These are phyloP conservation scores for Xenoacremonium recifei DNA, from an alignment of 2,329 filamentous ascomycete species.

Conservation along the genomic window DNA sequence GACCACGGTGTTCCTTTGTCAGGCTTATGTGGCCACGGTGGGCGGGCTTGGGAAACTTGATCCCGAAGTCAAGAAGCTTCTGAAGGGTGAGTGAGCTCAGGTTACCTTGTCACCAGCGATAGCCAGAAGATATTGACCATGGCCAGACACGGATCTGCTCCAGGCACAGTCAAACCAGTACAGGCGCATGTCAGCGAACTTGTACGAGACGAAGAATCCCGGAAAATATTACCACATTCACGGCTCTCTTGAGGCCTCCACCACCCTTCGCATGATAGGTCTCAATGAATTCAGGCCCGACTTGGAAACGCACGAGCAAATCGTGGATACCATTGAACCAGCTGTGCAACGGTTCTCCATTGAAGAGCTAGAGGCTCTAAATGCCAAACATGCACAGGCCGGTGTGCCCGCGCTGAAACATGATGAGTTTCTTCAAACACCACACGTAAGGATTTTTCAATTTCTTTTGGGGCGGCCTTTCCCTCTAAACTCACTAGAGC, in stretches of 20 bases:
- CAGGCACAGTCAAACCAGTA: constrained; percentile 70
- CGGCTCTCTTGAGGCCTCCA: constrained; percentile 69
- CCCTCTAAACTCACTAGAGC: no score
- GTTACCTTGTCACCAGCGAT: no score
- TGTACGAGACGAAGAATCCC: constrained; percentile 65
- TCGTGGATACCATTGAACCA: constrained; percentile 58
- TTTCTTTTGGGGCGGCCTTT: background rate
- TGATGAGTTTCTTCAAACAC: constrained; percentile 56
- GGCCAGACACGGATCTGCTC: constrained; percentile 71
- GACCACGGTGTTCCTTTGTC: constrained; percentile 42
- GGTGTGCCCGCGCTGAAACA: constrained; percentile 59
- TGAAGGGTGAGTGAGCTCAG: constrained; percentile 32
- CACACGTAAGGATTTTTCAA: constrained; percentile 33
- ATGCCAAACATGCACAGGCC: constrained; percentile 55
- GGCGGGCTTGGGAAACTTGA: constrained; percentile 39
- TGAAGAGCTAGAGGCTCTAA: constrained; percentile 57
- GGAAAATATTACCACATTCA: constrained; percentile 75
- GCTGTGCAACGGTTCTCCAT: constrained; percentile 55
- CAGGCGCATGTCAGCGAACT: constrained; percentile 68
- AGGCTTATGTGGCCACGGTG: constrained; percentile 35
- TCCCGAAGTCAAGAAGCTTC: constrained; percentile 27
- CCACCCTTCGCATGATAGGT: constrained; percentile 68
- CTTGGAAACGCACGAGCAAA: constrained; percentile 57
- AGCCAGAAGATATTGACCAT: no score
- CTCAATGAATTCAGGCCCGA: constrained; percentile 60